Percentiles rank a stretch among this genome's conserved stretches.
Evolutionary conservation across 2,329 filamentous ascomycete species (phyloP).

Genomic region (Hymenoscyphus linearis): DNA sequence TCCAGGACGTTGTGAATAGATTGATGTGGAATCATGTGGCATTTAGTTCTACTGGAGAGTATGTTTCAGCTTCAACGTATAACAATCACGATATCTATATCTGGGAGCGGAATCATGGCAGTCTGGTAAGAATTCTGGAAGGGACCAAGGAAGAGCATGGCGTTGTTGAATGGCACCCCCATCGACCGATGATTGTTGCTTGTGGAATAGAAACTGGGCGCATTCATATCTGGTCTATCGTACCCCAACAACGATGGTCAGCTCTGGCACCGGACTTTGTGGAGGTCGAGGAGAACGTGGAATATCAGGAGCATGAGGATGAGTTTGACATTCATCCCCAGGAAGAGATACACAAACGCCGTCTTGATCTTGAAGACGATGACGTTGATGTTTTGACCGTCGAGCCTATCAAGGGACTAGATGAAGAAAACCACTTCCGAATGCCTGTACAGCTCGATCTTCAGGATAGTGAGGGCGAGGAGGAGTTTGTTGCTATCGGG

Average conservation of each 20-base stretch:
- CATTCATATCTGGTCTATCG: slow-evolving; percentile 94
- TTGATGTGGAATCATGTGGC: slow-evolving; percentile 96
- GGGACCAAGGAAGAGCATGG: slow-evolving; percentile 95
- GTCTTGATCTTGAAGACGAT: slow-evolving; percentile 88
- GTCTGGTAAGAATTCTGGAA: slow-evolving; percentile 92
- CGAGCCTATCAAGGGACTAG: slow-evolving; percentile 56
- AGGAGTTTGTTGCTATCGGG: slow-evolving; percentile 68
- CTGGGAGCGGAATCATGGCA: slow-evolving; percentile 92
- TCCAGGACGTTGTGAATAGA: slow-evolving; percentile 93
- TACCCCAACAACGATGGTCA: slow-evolving; percentile 94
- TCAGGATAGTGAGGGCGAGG: slow-evolving; percentile 90
- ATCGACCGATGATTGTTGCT: slow-evolving; percentile 78
- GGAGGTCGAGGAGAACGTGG: slow-evolving; percentile 96
- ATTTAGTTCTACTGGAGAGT: slow-evolving; percentile 90
- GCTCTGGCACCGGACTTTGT: slow-evolving; percentile 94
- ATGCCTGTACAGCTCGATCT: slow-evolving; percentile 94
- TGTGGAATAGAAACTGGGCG: slow-evolving; percentile 89
- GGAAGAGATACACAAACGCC: slow-evolving; percentile 87
- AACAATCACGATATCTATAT: slow-evolving; percentile 99
- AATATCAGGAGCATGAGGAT: slow-evolving; percentile 92
- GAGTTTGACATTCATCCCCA: slow-evolving; percentile 97
- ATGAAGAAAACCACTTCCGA: slow-evolving; percentile 60
- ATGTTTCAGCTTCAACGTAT: slow-evolving; percentile 91
- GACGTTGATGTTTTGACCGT: slow-evolving; percentile 83
- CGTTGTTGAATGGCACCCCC: slow-evolving; percentile 95